Evolutionary conservation across 1,139 yeast species (phyloP).

Genomic region (Lodderomyces parapsilosis): DNA sequence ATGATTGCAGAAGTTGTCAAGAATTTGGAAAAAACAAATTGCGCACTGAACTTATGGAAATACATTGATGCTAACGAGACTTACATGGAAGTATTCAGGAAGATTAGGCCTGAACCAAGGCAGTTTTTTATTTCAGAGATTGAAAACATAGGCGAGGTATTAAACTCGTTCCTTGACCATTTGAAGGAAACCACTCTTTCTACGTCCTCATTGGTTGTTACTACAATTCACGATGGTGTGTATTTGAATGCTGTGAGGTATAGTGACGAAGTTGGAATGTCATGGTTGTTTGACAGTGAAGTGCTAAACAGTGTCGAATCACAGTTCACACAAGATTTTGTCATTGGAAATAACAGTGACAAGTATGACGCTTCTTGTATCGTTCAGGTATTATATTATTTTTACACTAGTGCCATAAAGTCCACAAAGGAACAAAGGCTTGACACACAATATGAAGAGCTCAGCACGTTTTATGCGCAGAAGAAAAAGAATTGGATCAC

Average conservation of each 20-base stretch:
- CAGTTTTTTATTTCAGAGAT: conserved; percentile 30
- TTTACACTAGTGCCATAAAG: conserved; percentile 36
- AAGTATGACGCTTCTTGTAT: conserved; percentile 20
- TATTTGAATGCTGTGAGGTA: conserved; percentile 42
- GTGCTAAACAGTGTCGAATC: conserved; percentile 33
- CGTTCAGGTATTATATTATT: conserved; percentile 36
- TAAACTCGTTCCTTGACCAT: conserved; percentile 31
- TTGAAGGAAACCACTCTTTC: conserved; percentile 22
- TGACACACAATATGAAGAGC: conserved; percentile 12
- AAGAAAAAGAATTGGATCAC: conserved; percentile 51
- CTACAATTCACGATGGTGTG: conserved; percentile 41
- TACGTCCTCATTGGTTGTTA: conserved; percentile 32
- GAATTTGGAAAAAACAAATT: conserved; percentile 56
- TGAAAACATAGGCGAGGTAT: conserved; percentile 30
- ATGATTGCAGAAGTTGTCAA: conserved; percentile 38
- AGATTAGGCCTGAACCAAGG: conserved; percentile 21
- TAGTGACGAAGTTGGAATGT: conserved; percentile 25
- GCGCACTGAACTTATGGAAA: conserved; percentile 53
- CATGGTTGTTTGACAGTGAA: conserved; percentile 44
- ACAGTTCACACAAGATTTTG: conserved; percentile 25
- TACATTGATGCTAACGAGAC: conserved; percentile 22
- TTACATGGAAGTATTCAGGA: conserved; percentile 6
- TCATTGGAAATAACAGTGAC: conserved; percentile 13
- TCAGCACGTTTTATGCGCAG: conserved; percentile 31
- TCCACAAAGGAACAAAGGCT: conserved; percentile 25